Base-by-base conservation (phyloP, 2,329 filamentous ascomycete species). In the Pezicula carpinea region DNA sequence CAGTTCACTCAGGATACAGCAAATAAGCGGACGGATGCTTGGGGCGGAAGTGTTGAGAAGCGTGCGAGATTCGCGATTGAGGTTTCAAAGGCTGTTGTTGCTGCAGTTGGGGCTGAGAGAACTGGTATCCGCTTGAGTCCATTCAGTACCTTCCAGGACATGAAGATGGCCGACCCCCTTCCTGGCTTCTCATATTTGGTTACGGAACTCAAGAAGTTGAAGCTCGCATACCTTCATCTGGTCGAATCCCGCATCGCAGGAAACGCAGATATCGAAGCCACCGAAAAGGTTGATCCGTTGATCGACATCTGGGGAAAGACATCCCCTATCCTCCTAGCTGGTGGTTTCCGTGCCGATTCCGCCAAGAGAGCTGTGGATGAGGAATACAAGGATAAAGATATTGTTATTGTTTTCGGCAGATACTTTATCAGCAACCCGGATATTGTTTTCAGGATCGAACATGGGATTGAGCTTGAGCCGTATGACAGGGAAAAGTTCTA, bases 151-250 rank as follows among this genome's bases (percentile, higher is more conserved):
- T 86, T 81, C 65, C 79, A 86, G 50, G 74, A 73, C 26, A 83
- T 87, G 82, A 66, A 67, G 26, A 84, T 85, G 79, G 53, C 63
- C 0, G 72, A 87, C 38, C 82, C 82, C 0, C 58, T 79, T 7
- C 77, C 82, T 0, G 82, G 87, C 51, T 88, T 86, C 58, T 67
- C 66, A 0, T 69, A 87, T 55, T 59, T 85, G 6, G 69, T 80
- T 35, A 56, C 65, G 26, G 70, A 74, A 35, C 65, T 81, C 10
- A 74, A 71, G 44, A 62, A 67, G 21, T 60, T 82, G 1, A 69
- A 74, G 1, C 65, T 87, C 13, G 74, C 80, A 0, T 87, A 81
- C 57, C 59, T 85, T 2, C 81, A 85, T 59, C 66, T 87, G 6
- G 80, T 87, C 57, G 72, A 78, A 0, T 72, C 79, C 0, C 40